Evolutionary conservation across 331 rosid genomes (phyloP), one percentile per base, ranked within the genome.

Genomic region (Telfairia occidentalis): DNA sequence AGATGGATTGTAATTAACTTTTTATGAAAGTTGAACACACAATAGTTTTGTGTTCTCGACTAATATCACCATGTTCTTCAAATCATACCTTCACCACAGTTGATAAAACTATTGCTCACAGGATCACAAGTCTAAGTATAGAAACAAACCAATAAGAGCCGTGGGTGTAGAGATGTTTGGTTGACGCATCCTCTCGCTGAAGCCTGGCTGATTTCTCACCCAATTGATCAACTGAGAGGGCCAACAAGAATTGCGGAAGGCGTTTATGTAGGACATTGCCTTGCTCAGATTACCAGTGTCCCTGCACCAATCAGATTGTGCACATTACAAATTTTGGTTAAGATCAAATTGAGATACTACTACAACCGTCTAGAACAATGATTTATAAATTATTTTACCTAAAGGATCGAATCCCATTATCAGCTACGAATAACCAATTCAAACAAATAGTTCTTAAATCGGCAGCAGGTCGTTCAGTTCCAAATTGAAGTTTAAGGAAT

Each of bases 371-470:
- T 32, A 4, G 57, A 46, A 48, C 60, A 29, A 18, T 40, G 24
- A 57, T 76, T 67, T 24, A 42, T 34, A 5, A 23, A 1, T 79
- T 79, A 26, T 45, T 84, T 38, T 88, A 90, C 96, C 96, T 85
- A 65, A 87, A 85, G 70, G 82, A 88, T 70, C 81, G 87, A 74
- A 88, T 77, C 50, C 90, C 94, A 29, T 73, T 75, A 59, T 90
- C 96, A 78, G 88, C 83, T 70, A 88, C 84, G 32, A 88, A 79
- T 82, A 87, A 53, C 96, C 96, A 90, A 45, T 81, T 84, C 59
- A 90, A 74, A 73, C 91, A 87, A 73, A 85, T 81, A 75, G 81
- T 82, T 87, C 83, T 87, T 81, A 84, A 78, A 76, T 76, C 77
- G 50, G 78, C 80, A 76, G 78, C 86, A 64, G 85, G 42, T 45